These are phyloP conservation scores for Punica granatum DNA, from an alignment of 345 rosid species.

Conservation along the genomic window DNA sequence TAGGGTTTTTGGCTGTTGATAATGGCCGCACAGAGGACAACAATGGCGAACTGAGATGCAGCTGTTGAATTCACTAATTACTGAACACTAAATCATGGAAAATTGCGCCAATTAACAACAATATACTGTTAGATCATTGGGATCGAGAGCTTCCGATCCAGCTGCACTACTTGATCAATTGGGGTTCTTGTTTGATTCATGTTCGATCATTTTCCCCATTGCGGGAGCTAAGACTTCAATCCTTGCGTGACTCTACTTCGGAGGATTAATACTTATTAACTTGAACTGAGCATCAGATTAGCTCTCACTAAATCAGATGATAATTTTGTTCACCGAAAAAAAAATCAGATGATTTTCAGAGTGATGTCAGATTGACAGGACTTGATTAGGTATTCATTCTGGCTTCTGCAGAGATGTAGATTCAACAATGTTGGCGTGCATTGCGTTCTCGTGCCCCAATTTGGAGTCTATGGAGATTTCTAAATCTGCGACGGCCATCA, in stretches of 20 bases:
- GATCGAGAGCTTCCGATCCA: slow-evolving; percentile 2
- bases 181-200: too few relatives aligned
- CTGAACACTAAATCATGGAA: not conserved
- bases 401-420: slow-evolving; percentile 68
- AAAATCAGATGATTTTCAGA: too few relatives aligned
- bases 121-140: not conserved
- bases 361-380: too few relatives aligned
- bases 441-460: slow-evolving; percentile 90
- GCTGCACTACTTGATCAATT: too few relatives aligned
- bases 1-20: slow-evolving; percentile 11
- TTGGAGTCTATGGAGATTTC: slow-evolving; percentile 80
- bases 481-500: slow-evolving; percentile 45
- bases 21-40: not conserved
- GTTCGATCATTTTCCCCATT: too few relatives aligned
- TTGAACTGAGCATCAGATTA: not conserved
- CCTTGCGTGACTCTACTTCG: not conserved
- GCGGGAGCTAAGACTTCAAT: not conserved
- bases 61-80: not conserved
- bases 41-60: not conserved
- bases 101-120: not conserved
- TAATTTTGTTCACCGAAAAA: too few relatives aligned
- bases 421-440: slow-evolving; percentile 84
- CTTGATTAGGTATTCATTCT: not conserved
- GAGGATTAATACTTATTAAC: not conserved
- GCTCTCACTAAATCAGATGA: too few relatives aligned